Evolutionary conservation across 495 filamentous ascomycete genomes (phyloP).

Genomic region (Tuber borchii): DNA sequence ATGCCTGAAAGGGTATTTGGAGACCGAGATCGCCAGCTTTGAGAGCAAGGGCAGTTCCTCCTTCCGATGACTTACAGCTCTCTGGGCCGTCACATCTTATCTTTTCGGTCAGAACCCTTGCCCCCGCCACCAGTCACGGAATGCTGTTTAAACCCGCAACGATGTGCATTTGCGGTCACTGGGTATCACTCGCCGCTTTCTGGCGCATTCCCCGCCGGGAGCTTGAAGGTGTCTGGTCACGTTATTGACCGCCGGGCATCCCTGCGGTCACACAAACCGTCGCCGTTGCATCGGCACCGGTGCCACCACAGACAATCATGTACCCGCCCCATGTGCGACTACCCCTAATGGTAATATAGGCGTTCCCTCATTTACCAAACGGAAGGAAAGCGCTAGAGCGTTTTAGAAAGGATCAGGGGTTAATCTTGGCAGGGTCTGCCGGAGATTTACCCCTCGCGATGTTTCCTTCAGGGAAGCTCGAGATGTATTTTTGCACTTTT

Average conservation of each 20-base stretch:
- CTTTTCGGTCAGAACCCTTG: background rate
- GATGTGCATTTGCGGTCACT: background rate
- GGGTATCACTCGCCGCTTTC: background rate
- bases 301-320: background rate
- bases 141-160: background rate
- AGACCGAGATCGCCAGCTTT: background rate
- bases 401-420: background rate
- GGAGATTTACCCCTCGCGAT: background rate
- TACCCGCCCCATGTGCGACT: background rate
- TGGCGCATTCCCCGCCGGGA: background rate
- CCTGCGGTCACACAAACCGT: background rate
- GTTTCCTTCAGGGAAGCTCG: background rate
- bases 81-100: background rate
- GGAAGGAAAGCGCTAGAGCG: background rate
- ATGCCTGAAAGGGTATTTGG: background rate
- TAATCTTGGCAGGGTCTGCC: background rate
- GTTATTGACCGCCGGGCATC: background rate
- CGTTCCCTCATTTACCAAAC: background rate
- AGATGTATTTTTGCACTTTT: background rate
- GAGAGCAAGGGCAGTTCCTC: background rate
- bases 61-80: background rate
- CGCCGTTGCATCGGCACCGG: background rate
- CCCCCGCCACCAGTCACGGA: background rate
- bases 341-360: background rate
- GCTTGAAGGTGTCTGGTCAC: background rate